A percentile compares a stretch with the other conserved stretches of the same genome.
Evolutionary conservation across 2,329 filamentous ascomycete genomes (phyloP).

Genomic region (Didymella sp.): DNA sequence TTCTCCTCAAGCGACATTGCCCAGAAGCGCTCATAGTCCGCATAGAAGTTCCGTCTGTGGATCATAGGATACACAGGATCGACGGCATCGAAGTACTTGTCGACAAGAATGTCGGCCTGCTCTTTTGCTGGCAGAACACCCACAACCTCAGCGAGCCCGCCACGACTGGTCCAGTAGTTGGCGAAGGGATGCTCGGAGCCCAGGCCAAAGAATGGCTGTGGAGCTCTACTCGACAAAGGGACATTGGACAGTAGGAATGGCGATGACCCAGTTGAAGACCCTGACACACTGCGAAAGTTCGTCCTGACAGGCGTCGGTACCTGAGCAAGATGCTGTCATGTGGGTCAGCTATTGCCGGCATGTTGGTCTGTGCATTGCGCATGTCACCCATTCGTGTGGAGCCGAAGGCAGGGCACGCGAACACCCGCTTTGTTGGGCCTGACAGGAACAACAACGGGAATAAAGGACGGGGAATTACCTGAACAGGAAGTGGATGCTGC

Average conservation of each 20-base stretch:
- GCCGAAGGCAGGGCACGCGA: conserved; percentile 11
- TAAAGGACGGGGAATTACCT: conserved; percentile 37
- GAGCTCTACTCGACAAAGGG: conserved; percentile 72
- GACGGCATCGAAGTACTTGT: conserved; percentile 65
- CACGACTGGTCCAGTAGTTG: conserved; percentile 84
- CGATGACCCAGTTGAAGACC: conserved; percentile 53
- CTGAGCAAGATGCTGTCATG: conserved; percentile 27
- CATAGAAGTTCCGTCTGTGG: conserved; percentile 75
- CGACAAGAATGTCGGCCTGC: conserved; percentile 73
- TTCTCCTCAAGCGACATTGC: conserved; percentile 65
- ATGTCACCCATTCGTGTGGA: neutral
- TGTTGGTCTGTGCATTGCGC: conserved; percentile 13
- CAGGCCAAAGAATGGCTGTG: conserved; percentile 81
- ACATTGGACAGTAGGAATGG: conserved; percentile 72
- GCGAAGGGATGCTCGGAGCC: conserved; percentile 80
- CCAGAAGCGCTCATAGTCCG: conserved; percentile 83
- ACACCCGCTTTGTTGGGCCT: conserved; percentile 23
- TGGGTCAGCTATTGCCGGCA: conserved; percentile 23
- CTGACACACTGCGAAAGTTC: conserved; percentile 43
- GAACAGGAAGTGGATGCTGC: conserved; percentile 31
- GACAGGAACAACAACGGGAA: conserved; percentile 22
- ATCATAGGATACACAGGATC: conserved; percentile 85
- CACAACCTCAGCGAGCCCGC: conserved; percentile 76
- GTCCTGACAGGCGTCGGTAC: conserved; percentile 38
- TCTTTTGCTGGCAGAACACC: conserved; percentile 76